Conservation (phyloP, 306 rosid species). For the Vicia faba region DNA sequence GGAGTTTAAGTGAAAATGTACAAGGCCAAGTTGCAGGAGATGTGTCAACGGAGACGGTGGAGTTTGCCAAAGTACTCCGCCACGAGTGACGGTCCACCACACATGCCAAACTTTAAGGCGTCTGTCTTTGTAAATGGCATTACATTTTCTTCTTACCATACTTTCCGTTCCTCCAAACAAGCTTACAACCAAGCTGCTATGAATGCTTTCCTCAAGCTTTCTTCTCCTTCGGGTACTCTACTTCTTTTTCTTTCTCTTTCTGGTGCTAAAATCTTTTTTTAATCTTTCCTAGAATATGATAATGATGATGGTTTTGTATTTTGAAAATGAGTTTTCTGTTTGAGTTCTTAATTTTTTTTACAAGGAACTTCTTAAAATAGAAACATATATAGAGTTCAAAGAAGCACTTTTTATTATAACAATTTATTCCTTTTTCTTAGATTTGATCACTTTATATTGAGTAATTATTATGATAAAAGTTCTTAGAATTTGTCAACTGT, state of each 20-base stretch:
- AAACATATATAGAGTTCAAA: no score
- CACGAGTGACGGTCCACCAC: slow-evolving; percentile 58
- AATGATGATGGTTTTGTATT: neutral
- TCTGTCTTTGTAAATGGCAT: slow-evolving; percentile 53
- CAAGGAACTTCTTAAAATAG: no score
- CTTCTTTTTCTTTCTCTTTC: neutral
- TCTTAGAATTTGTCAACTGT: no score
- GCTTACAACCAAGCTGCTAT: slow-evolving; percentile 70
- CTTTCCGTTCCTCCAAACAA: slow-evolving; percentile 52
- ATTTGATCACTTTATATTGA: no score
- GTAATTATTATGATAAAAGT: no score
- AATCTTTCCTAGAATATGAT: neutral
- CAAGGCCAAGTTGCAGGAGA: slow-evolving; percentile 64
- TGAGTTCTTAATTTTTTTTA: neutral
- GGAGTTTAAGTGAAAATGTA: slow-evolving; percentile 45
- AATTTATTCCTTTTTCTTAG: no score
- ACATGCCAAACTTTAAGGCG: slow-evolving; percentile 57
- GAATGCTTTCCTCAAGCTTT: slow-evolving; percentile 54
- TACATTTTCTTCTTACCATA: slow-evolving; percentile 39
- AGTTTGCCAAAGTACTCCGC: slow-evolving; percentile 50
- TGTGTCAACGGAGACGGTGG: slow-evolving; percentile 63
- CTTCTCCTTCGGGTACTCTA: slow-evolving; percentile 32
- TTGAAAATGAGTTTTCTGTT: neutral
- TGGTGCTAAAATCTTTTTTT: no score
- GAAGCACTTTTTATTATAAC: no score